A percentile compares a stretch with the other conserved stretches of the same genome.
Evolutionary conservation across 2,329 filamentous ascomycete genomes (phyloP).

Genomic region (Penicillium sp.): DNA sequence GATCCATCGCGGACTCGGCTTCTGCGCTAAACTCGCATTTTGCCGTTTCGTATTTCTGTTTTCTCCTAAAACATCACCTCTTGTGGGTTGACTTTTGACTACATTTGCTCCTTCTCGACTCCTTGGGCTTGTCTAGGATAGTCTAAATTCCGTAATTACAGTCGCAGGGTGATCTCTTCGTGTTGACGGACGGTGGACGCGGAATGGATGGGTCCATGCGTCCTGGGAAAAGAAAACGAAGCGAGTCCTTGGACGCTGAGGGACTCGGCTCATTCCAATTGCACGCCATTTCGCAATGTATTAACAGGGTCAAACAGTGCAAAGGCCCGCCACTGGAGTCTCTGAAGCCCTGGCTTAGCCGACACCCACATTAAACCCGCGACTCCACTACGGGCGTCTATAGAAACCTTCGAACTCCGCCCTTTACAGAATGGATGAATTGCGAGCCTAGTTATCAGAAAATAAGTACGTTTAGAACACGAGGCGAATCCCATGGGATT

Average conservation of each 20-base stretch:
- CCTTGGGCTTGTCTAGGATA: too few relatives aligned
- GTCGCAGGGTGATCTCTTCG: neutral
- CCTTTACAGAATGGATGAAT: too few relatives aligned
- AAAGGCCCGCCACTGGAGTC: slow-evolving; percentile 10
- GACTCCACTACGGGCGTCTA: neutral
- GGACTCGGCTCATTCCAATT: slow-evolving; percentile 1
- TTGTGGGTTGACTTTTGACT: neutral
- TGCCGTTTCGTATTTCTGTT: neutral
- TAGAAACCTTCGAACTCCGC: neutral
- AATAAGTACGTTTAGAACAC: neutral
- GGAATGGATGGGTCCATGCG: neutral
- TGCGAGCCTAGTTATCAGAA: too few relatives aligned
- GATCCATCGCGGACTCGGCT: slow-evolving; percentile 4
- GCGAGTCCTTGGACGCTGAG: neutral
- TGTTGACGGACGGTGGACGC: neutral
- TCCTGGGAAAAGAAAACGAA: neutral
- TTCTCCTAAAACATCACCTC: neutral
- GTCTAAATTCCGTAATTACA: too few relatives aligned
- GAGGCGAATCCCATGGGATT: neutral
- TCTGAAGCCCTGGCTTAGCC: slow-evolving; percentile 14
- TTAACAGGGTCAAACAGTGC: neutral
- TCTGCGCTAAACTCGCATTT: neutral
- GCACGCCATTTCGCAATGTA: neutral
- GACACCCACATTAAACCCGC: neutral
- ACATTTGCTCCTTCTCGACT: too few relatives aligned